phyloP scores from a whole-genome alignment of 2,329 filamentous ascomycete genomes.

The Fusarium cicatricum region DNA sequence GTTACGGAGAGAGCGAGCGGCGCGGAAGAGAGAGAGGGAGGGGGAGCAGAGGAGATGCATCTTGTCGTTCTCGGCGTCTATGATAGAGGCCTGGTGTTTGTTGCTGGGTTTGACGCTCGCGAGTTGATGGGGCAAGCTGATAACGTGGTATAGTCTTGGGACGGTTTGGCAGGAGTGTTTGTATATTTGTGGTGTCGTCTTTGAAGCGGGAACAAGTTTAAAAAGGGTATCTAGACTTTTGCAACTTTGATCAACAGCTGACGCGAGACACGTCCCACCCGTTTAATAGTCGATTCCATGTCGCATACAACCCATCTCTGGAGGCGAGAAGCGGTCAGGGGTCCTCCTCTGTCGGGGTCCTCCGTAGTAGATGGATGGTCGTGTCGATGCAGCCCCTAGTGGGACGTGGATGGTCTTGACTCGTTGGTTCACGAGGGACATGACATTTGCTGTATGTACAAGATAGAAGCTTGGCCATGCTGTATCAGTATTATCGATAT shows the following conservation, averaged over 20 bases:
- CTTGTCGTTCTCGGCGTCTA: constrained; percentile 6
- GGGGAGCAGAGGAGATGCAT: constrained; percentile 39
- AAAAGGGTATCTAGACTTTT: constrained; percentile 2
- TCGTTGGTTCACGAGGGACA: constrained; percentile 10
- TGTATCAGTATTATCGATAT: background rate
- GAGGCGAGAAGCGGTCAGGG: constrained; percentile 7
- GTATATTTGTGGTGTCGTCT: background rate
- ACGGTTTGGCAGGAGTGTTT: background rate
- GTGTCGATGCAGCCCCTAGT: constrained; percentile 8
- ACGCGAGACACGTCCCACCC: background rate
- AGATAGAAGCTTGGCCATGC: background rate
- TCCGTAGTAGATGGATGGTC: constrained; percentile 6
- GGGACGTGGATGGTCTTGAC: constrained; percentile 35
- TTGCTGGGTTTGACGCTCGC: background rate
- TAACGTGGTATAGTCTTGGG: background rate
- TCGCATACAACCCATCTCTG: constrained; percentile 6
- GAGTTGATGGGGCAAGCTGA: too few species aligned
- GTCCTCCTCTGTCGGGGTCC: too few species aligned
- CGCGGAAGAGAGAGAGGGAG: constrained; percentile 26
- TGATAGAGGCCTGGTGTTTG: background rate
- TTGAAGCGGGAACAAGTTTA: background rate
- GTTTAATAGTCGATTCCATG: constrained; percentile 6
- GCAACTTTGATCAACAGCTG: background rate
- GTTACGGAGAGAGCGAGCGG: constrained; percentile 34
- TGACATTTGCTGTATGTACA: background rate